Evolutionary conservation across 106 monocot genomes (phyloP).

Genomic region (Gastrodia elata): DNA sequence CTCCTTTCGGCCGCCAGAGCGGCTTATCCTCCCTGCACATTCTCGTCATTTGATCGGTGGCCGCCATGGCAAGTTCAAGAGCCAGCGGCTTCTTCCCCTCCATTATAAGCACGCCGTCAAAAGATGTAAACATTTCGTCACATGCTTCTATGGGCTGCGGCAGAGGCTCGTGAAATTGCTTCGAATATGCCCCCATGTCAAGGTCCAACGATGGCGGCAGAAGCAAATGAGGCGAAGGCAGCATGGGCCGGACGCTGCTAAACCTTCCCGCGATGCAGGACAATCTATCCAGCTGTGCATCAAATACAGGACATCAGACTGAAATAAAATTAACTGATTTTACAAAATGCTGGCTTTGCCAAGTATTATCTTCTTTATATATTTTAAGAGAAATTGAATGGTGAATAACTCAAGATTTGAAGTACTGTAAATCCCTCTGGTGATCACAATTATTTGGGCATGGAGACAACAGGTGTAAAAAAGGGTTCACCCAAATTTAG

Average conservation of each 20-base stretch:
- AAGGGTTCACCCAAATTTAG: too few species aligned
- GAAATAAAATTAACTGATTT: too few species aligned
- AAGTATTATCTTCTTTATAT: too few species aligned
- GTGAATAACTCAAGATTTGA: too few species aligned
- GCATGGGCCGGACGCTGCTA: conserved; percentile 20
- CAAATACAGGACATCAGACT: too few species aligned
- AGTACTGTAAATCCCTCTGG: too few species aligned
- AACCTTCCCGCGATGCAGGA: conserved; percentile 60
- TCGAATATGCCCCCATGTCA: conserved; percentile 75
- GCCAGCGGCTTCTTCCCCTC: conserved; percentile 60
- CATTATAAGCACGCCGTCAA: conserved; percentile 23
- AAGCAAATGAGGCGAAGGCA: conserved; percentile 24
- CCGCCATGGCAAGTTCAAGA: conserved; percentile 65
- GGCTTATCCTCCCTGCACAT: conserved; percentile 54
- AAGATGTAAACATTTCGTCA: conserved; percentile 20
- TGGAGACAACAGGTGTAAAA: too few species aligned
- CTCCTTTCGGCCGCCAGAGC: conserved; percentile 39
- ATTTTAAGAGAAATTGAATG: too few species aligned
- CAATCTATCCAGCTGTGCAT: conserved; percentile 65
- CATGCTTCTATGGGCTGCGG: conserved; percentile 9
- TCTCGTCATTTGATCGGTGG: conserved; percentile 41
- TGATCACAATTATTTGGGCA: too few species aligned
- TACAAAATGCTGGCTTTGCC: too few species aligned
- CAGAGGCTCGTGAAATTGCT: conserved; percentile 45
- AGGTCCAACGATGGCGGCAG: conserved; percentile 65